Base-by-base conservation (phyloP, 148 eudicot species). In the Vaccinium macrocarpon region DNA sequence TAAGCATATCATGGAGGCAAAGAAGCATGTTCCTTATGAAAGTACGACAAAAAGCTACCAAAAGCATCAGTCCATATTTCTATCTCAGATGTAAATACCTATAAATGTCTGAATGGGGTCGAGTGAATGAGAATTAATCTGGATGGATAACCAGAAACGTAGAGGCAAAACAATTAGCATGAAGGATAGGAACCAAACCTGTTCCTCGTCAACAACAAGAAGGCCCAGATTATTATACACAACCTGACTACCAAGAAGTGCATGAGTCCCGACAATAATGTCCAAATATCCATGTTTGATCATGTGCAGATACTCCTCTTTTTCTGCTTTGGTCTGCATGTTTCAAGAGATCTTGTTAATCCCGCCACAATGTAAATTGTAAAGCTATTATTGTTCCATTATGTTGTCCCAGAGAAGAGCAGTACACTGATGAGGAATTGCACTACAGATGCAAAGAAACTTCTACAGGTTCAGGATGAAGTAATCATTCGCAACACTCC, bases 161-260 rank as follows among this genome's bases (percentile, higher is more conserved):
- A 42, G 23, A 57, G 18, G 48, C 52, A 72, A 49, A 83, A 11
- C 72, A 4, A n/a, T 27, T 55, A 52, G 42, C 42, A 80, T 25
- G 53, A 57, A 83, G 62, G 73, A 68, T 66, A 85, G 84, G 84
- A 89, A 75, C 32, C 88, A 85, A 85, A 96, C 99, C 99, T 96
- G 99, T 90, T 96, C 99, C 86, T 96, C 99, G 84, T 96, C 99
- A 88, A 96, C 97, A 81, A 96, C 98, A 82, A 96, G 97, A 84
- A 96, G 95, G 82, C 99, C 99, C n/a, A 96, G 90, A 79, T 91
- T 94, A 85, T 83, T 92, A 83, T 96, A 96, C 55, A 90, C 93
- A 85, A 94, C 96, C 73, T 98, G 98, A 84, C 82, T 89, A 50
- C 99, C 99, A 59, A 96, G 95, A 87, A 96, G 94, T 35, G 99